Percentiles rank a stretch among this genome's conserved stretches.
Conservation (phyloP, 371 early-diverging fungal species). For the Coemansia sp. region DNA sequence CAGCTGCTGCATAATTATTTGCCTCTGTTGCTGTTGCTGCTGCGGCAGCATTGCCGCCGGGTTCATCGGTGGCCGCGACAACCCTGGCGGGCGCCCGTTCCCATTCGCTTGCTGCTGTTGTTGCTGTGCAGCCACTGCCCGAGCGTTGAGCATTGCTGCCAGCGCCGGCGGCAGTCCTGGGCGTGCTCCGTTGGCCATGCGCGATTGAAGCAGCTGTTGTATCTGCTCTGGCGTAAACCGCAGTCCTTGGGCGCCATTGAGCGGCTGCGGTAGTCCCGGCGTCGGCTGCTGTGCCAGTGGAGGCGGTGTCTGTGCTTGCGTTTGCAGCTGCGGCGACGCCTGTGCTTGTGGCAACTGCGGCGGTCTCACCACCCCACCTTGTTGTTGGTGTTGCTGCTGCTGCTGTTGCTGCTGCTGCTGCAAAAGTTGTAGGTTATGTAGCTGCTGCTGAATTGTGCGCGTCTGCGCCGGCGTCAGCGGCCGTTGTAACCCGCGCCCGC, state of each 20-base stretch:
- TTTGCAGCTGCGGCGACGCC: constrained; percentile 12
- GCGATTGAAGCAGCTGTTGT: constrained; percentile 39
- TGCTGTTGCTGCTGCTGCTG: constrained; percentile 22
- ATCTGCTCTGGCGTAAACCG: constrained; percentile 44
- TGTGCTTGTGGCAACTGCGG: constrained; percentile 11
- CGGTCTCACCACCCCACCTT: background rate
- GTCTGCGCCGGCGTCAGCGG: constrained; percentile 31
- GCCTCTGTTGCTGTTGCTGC: constrained; percentile 31
- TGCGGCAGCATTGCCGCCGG: constrained; percentile 13
- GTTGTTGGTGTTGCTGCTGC: constrained; percentile 9
- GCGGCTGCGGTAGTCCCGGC: constrained; percentile 13
- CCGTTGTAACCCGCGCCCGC: constrained; percentile 25
- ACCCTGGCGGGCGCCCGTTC: constrained; percentile 10
- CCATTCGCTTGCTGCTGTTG: constrained; percentile 23
- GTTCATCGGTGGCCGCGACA: constrained; percentile 22
- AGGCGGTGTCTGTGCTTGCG: constrained; percentile 16
- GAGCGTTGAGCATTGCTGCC: constrained; percentile 39
- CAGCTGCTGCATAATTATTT: constrained; percentile 36
- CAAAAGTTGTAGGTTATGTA: constrained; percentile 19
- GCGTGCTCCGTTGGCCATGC: constrained; percentile 31
- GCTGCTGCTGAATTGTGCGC: constrained; percentile 33
- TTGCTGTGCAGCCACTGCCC: constrained; percentile 9
- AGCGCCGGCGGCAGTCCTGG: constrained; percentile 38
- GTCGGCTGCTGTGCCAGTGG: constrained; percentile 19
- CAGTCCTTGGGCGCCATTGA: constrained; percentile 14